phyloP scores from a whole-genome alignment of 768 basidiomycete genomes.

The Boletales sp. region DNA sequence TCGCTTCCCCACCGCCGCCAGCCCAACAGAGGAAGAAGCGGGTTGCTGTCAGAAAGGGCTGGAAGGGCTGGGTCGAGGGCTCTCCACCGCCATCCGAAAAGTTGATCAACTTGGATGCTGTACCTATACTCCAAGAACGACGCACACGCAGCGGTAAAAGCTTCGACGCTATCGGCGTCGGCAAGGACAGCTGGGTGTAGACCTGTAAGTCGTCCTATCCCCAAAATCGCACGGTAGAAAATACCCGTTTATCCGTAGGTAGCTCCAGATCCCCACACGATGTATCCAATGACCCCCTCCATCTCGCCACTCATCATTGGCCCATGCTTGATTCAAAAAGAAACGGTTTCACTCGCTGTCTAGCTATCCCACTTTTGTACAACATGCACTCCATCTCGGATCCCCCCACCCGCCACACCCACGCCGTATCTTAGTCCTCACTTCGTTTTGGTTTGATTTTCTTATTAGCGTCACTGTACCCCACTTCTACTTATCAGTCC shows the following conservation, averaged over 20 bases:
- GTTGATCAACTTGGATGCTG: conserved; percentile 76
- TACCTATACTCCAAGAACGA: conserved; percentile 66
- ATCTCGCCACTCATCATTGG: neutral
- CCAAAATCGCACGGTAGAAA: conserved; percentile 47
- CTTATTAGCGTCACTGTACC: conserved; percentile 26
- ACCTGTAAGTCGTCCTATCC: conserved; percentile 36
- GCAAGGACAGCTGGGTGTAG: conserved; percentile 76
- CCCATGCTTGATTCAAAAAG: conserved; percentile 11
- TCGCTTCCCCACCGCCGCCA: conserved; percentile 18
- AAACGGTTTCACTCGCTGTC: conserved; percentile 12
- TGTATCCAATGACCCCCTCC: neutral
- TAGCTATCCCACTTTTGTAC: conserved; percentile 21
- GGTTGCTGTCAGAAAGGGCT: conserved; percentile 70
- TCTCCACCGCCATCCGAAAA: conserved; percentile 78
- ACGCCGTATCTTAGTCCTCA: conserved; percentile 18
- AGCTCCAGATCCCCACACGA: conserved; percentile 1
- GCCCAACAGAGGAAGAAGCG: conserved; percentile 52
- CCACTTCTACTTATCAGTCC: conserved; percentile 25
- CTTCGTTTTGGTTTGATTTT: conserved; percentile 18
- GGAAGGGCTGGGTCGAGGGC: conserved; percentile 91
- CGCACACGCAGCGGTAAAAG: conserved; percentile 82
- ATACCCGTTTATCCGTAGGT: conserved; percentile 29
- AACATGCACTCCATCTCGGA: conserved; percentile 22
- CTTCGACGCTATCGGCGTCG: conserved; percentile 78
- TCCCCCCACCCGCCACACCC: conserved; percentile 10